These are phyloP conservation scores for Pythium sp. DNA, from an alignment of 352 stramenopile genomes.

Conservation along the genomic window DNA sequence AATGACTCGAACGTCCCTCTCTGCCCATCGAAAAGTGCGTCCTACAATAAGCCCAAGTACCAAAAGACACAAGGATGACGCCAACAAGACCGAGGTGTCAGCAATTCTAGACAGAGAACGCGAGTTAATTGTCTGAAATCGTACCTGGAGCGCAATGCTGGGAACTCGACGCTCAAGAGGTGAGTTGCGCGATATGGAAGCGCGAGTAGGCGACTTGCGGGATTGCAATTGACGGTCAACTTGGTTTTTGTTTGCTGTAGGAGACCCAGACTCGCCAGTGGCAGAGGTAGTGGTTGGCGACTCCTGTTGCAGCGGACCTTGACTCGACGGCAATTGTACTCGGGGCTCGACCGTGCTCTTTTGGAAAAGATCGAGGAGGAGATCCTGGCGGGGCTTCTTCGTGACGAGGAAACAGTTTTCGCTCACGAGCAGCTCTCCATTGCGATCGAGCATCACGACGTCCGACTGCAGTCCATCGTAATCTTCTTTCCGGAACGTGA, in stretches of 20 bases:
- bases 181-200: constrained; percentile 6
- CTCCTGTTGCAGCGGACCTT: neutral
- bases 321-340: constrained; percentile 27
- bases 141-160: constrained; percentile 2
- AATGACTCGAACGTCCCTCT: constrained; percentile 40
- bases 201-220: neutral
- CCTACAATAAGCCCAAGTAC: constrained; percentile 8
- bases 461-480: constrained; percentile 50
- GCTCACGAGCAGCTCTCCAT: constrained; percentile 44
- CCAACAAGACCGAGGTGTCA: neutral
- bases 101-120: neutral
- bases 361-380: constrained; percentile 36
- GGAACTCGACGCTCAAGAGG: neutral
- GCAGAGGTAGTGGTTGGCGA: neutral
- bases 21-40: constrained; percentile 32
- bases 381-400: constrained; percentile 37
- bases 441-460: constrained; percentile 35
- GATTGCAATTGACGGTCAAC: constrained; percentile 2
- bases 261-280: neutral
- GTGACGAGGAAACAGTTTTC: constrained; percentile 53
- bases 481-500: constrained; percentile 51
- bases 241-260: neutral
- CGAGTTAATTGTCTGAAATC: neutral
- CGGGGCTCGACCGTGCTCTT: constrained; percentile 36
- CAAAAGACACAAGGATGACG: neutral